Percentiles rank a stretch among this genome's conserved stretches.
phyloP scores from a whole-genome alignment of 345 rosid genomes.

The Pelargonium nanum region DNA sequence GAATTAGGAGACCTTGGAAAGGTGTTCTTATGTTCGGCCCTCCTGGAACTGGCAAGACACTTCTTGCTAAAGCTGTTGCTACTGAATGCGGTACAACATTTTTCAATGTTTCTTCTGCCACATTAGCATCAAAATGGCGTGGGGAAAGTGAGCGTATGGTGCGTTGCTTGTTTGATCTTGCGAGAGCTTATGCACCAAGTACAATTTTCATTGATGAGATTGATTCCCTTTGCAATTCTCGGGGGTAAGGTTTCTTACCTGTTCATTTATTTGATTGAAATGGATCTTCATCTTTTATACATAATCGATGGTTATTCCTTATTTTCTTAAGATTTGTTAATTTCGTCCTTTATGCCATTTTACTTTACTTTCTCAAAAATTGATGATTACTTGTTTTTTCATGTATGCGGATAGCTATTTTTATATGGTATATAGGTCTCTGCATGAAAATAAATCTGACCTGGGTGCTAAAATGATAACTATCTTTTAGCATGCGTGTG shows the following conservation, averaged over 20 bases:
- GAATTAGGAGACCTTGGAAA: constrained; percentile 99
- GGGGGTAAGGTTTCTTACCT: constrained; percentile 55
- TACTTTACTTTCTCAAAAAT: background rate
- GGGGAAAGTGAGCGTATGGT: constrained; percentile 99
- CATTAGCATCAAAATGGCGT: constrained; percentile 96
- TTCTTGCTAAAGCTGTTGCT: constrained; percentile 95
- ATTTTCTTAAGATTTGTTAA: too few relatives aligned
- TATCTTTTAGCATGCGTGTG: too few relatives aligned
- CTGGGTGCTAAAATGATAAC: too few relatives aligned
- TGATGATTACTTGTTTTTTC: background rate
- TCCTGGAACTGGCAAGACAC: constrained; percentile 95
- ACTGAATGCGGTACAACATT: constrained; percentile 96
- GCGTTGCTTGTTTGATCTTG: constrained; percentile 86
- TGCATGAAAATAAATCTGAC: too few relatives aligned
- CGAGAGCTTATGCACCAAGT: constrained; percentile 95
- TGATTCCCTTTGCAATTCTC: constrained; percentile 89
- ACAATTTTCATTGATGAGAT: constrained; percentile 96
- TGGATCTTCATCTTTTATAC: background rate
- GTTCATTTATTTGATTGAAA: background rate
- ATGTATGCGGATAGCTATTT: background rate
- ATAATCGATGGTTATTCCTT: background rate
- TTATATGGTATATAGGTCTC: too few relatives aligned
- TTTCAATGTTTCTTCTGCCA: constrained; percentile 94
- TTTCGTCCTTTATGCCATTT: too few relatives aligned
- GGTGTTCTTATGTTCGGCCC: constrained; percentile 99